Base-by-base conservation (phyloP, 2,329 filamentous ascomycete species). In the Colletotrichum caudatum region DNA sequence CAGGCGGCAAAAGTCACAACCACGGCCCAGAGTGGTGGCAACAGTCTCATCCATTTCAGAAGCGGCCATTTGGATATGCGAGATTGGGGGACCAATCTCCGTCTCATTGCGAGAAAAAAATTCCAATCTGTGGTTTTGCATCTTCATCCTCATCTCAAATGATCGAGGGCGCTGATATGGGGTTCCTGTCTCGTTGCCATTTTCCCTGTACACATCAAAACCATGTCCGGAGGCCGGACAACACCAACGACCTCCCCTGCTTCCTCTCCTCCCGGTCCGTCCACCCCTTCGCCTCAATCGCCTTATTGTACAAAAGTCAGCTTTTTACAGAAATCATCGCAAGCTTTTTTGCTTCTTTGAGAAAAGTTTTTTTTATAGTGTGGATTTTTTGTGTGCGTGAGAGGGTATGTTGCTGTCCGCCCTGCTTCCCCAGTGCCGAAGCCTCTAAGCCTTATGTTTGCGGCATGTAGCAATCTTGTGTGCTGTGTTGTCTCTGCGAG, bases 241-340 rank as follows among this genome's bases (percentile, higher is more conserved):
- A 14, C 3, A 33, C 35, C 33, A 16, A 23, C 18, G 20, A 33
- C 26, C 44, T 26, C 16, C 16, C 33, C 46, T 14, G 44, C 41
- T 44, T 41, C 58, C 18, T 33, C 35, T 44, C n/a, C 46, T 54
- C 18, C 58, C 39, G 48, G 37, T 35, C 48, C 58, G 41, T 44
- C 18, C 41, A 44, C 37, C 48, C 33, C 20, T 18, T 56, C 44
- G 23, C 54, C 48, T 60, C 29, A 8, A n/a, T 60, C 69, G 69
- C 69, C 37, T 53, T 74, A 74, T 69, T 66, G 64, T 74, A 74
- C 72, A 73, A 62, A 65, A 64, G 20, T 66, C 72, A 70, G 59
- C 65, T 73, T 73, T 74, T 73, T 74, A 74, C 72, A 74, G 54
- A 62, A 70, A 63, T 48, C 63, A 73, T 54, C 54, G n/a, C 64